Percentiles rank a stretch among this genome's conserved stretches.
Evolutionary conservation across 768 basidiomycete species (phyloP).

Genomic region (Tricholoma matsutake): DNA sequence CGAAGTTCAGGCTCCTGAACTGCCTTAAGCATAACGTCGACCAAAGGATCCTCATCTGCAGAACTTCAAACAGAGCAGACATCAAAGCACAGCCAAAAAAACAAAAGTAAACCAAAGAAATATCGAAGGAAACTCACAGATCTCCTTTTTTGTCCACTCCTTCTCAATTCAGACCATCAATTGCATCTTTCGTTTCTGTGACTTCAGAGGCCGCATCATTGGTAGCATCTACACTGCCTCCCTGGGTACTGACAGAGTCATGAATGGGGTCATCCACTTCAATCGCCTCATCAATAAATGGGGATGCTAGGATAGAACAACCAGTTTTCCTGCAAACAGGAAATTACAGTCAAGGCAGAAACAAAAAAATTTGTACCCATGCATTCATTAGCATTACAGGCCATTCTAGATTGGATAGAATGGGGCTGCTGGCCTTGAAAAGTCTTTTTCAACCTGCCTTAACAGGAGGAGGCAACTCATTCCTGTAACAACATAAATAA

Average conservation of each 20-base stretch:
- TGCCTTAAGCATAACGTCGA: neutral
- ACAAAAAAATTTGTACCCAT: neutral
- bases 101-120: neutral
- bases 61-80: neutral
- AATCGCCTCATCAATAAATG: neutral
- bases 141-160: neutral
- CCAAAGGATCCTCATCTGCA: neutral
- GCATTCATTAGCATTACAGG: neutral
- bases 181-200: neutral
- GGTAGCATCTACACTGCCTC: neutral
- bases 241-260: neutral
- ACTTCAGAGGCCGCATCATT: neutral
- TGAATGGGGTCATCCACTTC: neutral
- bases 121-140: neutral
- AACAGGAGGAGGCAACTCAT: neutral
- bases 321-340: neutral
- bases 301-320: neutral
- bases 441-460: neutral
- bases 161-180: neutral
- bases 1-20: neutral
- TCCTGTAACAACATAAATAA: neutral
- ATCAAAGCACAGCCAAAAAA: neutral
- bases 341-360: neutral
- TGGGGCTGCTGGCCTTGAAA: neutral
- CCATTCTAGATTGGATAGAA: neutral